Conservation (phyloP, 2,329 filamentous ascomycete genomes). For the Microdochium trichocladiopsis region DNA sequence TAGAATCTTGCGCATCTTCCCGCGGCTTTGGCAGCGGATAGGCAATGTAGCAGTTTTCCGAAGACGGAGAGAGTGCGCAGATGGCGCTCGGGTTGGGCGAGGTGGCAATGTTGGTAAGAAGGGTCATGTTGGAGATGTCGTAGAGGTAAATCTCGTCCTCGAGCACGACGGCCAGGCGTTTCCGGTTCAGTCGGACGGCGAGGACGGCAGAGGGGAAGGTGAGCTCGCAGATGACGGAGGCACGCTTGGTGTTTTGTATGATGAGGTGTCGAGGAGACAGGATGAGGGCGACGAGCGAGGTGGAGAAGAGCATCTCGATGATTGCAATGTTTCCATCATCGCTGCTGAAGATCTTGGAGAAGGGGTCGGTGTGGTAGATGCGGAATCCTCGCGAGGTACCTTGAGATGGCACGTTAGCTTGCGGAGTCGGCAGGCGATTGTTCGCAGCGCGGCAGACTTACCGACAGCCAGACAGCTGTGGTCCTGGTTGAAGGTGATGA, state of each 20-base stretch:
- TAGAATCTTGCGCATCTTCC: conserved; percentile 46
- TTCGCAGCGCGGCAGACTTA: conserved; percentile 32
- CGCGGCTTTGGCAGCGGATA: conserved; percentile 78
- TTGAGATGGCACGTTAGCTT: conserved; percentile 25
- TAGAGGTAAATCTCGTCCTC: conserved; percentile 98
- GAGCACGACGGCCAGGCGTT: conserved; percentile 84
- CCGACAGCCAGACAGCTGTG: conserved; percentile 94
- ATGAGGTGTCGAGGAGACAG: conserved; percentile 86
- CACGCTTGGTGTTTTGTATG: conserved; percentile 89
- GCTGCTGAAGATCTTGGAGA: conserved; percentile 89
- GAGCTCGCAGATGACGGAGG: conserved; percentile 91
- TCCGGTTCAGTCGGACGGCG: conserved; percentile 88
- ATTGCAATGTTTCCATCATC: conserved; percentile 93
- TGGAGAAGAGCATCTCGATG: conserved; percentile 98
- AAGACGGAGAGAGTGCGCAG: conserved; percentile 87
- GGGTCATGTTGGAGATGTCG: conserved; percentile 97
- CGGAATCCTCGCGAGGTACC: conserved; percentile 91
- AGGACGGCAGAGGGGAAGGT: conserved; percentile 96
- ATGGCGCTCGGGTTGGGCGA: conserved; percentile 90
- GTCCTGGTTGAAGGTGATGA: conserved; percentile 99
- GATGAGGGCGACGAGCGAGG: conserved; percentile 88
- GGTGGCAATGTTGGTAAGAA: conserved; percentile 86
- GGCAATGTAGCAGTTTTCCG: conserved; percentile 91
- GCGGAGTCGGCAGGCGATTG: background rate
- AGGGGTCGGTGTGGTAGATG: conserved; percentile 94